Evolutionary conservation across 208 protist species (phyloP).

Genomic region (Trypanosoma mega): DNA sequence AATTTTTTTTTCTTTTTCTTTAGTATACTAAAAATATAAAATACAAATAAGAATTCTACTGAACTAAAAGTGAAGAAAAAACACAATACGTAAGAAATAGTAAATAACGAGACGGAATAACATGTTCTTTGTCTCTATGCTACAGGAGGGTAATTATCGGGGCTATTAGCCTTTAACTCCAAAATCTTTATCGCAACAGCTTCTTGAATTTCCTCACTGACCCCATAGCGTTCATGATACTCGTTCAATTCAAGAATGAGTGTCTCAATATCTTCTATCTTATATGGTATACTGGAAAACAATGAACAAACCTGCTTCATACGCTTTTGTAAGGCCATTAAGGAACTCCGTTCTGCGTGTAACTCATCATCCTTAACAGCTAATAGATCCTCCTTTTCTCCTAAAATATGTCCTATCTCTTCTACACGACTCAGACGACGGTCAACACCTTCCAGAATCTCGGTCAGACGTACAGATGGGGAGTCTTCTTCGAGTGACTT

Average conservation of each 20-base stretch:
- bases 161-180: slow-evolving; percentile 15
- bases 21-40: no score
- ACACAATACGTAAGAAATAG: no score
- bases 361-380: slow-evolving; percentile 36
- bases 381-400: slow-evolving; percentile 35
- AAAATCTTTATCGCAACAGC: slow-evolving; percentile 20
- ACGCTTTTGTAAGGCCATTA: slow-evolving; percentile 14
- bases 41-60: no score
- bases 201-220: slow-evolving; percentile 31
- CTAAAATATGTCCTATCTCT: slow-evolving; percentile 2
- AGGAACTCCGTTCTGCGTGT: slow-evolving; percentile 7
- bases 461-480: background rate
- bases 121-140: no score
- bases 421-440: slow-evolving; percentile 1
- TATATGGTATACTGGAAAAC: slow-evolving; percentile 29
- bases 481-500: slow-evolving; percentile 8
- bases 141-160: background rate
- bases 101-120: no score
- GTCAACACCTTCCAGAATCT: slow-evolving; percentile 12
- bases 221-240: slow-evolving; percentile 23
- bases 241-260: slow-evolving; percentile 33
- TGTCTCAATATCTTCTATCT: slow-evolving; percentile 26
- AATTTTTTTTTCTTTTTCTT: no score
- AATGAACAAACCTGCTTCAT: slow-evolving; percentile 21
- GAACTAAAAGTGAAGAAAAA: no score